Base-by-base conservation (phyloP, 2,329 filamentous ascomycete genomes). In the Xylariales sp. region DNA sequence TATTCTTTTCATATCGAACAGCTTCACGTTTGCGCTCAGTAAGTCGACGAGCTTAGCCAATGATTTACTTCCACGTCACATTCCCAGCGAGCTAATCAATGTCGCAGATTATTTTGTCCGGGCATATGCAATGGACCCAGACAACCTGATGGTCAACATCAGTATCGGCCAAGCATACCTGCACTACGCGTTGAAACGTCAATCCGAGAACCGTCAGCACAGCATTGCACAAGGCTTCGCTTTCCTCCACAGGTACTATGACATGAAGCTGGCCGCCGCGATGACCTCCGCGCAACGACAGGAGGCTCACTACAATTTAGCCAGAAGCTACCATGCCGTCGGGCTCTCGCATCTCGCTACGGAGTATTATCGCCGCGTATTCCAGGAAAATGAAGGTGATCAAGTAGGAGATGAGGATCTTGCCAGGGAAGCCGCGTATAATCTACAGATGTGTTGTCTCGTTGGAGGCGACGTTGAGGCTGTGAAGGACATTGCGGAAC, bases 41-140 rank as follows among this genome's bases (percentile, higher is more conserved):
- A n/a, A n/a, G n/a, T n/a, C n/a, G n/a, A n/a, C n/a, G n/a, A n/a
- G n/a, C n/a, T n/a, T n/a, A n/a, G n/a, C n/a, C n/a, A n/a, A n/a
- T n/a, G n/a, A n/a, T n/a, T n/a, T n/a, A n/a, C n/a, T n/a, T n/a
- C n/a, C n/a, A n/a, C n/a, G n/a, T n/a, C n/a, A n/a, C n/a, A n/a
- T n/a, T n/a, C n/a, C n/a, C n/a, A n/a, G n/a, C n/a, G n/a, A n/a
- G n/a, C n/a, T n/a, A n/a, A n/a, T n/a, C n/a, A n/a, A n/a, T n/a
- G n/a, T n/a, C n/a, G n/a, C n/a, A n/a, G n/a, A n/a, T n/a, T 97
- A 95, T 67, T 95, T 95, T 57, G 80, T 90, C 54, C 79, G 86
- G 42, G 86, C 85, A 1, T 76, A 80, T 42, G 78, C 86, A 1
- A 65, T 96, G 2, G 83, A 89, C 49, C 84, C 86, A 1, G 64